A percentile compares a stretch with the other conserved stretches of the same genome.
Evolutionary conservation across 2,329 filamentous ascomycete genomes (phyloP).

Genomic region (Nigrograna mackinnonii): DNA sequence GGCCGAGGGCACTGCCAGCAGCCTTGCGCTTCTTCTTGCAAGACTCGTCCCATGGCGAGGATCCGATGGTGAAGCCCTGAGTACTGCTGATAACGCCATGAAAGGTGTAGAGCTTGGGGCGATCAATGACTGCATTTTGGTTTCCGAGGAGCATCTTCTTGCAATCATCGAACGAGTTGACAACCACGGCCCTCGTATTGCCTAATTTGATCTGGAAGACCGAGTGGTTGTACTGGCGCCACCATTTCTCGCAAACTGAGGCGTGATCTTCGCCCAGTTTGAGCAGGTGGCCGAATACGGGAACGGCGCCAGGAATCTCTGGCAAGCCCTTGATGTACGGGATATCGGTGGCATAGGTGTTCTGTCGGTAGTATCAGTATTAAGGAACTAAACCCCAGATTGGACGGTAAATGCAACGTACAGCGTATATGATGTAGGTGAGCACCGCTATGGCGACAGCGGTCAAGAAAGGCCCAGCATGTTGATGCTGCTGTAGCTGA

Average conservation of each 20-base stretch:
- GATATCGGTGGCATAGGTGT: constrained; percentile 44
- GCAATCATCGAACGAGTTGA: constrained; percentile 58
- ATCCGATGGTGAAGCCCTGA: constrained; percentile 61
- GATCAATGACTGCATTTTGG: constrained; percentile 55
- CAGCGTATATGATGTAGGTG: no score
- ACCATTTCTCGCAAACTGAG: constrained; percentile 55
- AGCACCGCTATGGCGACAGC: no score
- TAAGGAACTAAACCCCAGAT: no score
- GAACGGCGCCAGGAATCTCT: constrained; percentile 55
- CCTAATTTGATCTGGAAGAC: constrained; percentile 59
- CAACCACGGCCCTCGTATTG: constrained; percentile 56
- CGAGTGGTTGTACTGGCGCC: constrained; percentile 51
- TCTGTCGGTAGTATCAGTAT: no score
- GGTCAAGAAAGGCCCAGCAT: no score
- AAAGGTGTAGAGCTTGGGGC: constrained; percentile 57
- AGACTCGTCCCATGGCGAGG: constrained; percentile 57
- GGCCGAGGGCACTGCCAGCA: constrained; percentile 51
- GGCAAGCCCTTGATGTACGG: constrained; percentile 53
- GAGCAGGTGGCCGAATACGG: constrained; percentile 55
- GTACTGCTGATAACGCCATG: constrained; percentile 54
- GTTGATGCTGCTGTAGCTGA: no score
- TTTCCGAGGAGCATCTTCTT: constrained; percentile 55
- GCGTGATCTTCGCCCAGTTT: constrained; percentile 59
- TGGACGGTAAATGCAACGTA: no score
- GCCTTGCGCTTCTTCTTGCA: constrained; percentile 59